Evolutionary conservation across 2,329 filamentous ascomycete species (phyloP).

Genomic region (Colletotrichum sp.): DNA sequence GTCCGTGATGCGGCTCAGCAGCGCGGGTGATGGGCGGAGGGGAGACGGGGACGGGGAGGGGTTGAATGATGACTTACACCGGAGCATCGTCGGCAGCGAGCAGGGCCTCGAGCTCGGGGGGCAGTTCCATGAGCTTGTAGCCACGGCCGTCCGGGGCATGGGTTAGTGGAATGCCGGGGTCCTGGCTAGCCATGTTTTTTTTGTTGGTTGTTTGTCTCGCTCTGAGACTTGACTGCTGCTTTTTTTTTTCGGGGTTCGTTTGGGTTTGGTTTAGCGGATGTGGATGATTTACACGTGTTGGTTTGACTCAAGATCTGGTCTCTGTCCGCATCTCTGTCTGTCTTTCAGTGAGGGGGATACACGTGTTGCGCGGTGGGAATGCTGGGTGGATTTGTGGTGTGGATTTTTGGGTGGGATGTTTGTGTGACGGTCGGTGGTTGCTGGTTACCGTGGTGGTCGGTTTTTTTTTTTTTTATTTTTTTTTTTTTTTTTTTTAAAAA

Average conservation of each 20-base stretch:
- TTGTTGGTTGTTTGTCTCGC: neutral
- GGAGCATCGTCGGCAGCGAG: slow-evolving; percentile 61
- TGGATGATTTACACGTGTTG: neutral
- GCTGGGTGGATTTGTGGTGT: neutral
- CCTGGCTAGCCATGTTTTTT: slow-evolving; percentile 50
- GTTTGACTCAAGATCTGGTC: neutral
- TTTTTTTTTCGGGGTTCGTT: neutral
- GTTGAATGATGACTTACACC: slow-evolving; percentile 42
- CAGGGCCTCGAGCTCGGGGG: slow-evolving; percentile 60
- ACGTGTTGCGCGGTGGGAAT: neutral
- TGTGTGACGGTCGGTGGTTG: neutral
- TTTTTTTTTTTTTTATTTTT: neutral
- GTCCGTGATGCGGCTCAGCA: neutral
- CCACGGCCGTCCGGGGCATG: slow-evolving; percentile 53
- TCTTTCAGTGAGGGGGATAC: neutral
- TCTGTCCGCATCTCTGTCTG: neutral
- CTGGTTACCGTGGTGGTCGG: neutral
- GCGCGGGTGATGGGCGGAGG: neutral
- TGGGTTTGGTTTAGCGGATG: neutral
- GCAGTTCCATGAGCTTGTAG: slow-evolving; percentile 68
- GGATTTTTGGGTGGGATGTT: neutral
- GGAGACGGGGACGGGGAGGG: neutral
- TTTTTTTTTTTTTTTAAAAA: too few species aligned
- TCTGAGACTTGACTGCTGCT: neutral
- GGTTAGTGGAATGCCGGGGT: slow-evolving; percentile 53